These are phyloP conservation scores for Amphirosellinia nigrospora DNA, from an alignment of 495 filamentous ascomycete species.

Conservation along the genomic window DNA sequence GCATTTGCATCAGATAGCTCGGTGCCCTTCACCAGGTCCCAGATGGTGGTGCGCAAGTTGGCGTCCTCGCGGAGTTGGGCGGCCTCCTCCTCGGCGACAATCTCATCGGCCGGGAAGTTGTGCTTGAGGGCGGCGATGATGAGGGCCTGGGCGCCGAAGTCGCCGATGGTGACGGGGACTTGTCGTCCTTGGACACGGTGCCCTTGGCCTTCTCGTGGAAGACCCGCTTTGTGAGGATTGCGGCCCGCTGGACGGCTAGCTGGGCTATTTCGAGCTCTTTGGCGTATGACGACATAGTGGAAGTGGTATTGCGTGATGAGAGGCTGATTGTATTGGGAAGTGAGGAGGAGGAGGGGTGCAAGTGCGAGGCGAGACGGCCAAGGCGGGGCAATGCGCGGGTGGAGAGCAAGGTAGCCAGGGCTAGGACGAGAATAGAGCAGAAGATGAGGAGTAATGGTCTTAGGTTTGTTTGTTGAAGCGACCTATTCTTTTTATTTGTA, in stretches of 20 bases:
- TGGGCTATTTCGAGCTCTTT: slow-evolving; percentile 86
- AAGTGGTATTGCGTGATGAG: slow-evolving; percentile 28
- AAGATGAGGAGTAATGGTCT: neutral
- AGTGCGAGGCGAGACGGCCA: slow-evolving; percentile 35
- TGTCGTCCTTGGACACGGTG: slow-evolving; percentile 90
- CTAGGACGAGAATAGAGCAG: slow-evolving; percentile 31
- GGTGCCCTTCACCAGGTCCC: slow-evolving; percentile 76
- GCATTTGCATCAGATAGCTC: slow-evolving; percentile 71
- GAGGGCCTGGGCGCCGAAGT: slow-evolving; percentile 96
- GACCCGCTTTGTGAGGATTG: slow-evolving; percentile 87
- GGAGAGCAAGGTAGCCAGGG: slow-evolving; percentile 39
- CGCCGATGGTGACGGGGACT: slow-evolving; percentile 97
- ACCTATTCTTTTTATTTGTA: slow-evolving; percentile 1
- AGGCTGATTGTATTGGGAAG: neutral
- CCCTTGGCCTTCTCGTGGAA: slow-evolving; percentile 93
- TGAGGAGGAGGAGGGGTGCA: slow-evolving; percentile 31
- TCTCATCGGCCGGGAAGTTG: slow-evolving; percentile 88
- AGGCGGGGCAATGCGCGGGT: slow-evolving; percentile 41
- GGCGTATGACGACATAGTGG: slow-evolving; percentile 62
- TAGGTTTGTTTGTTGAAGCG: neutral
- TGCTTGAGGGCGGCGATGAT: slow-evolving; percentile 88
- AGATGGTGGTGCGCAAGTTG: slow-evolving; percentile 73
- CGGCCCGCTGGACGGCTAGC: slow-evolving; percentile 89
- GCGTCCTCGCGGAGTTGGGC: slow-evolving; percentile 72
- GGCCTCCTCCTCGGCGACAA: slow-evolving; percentile 95